A percentile compares a stretch with the other conserved stretches of the same genome.
phyloP scores from a whole-genome alignment of 805 yeast species.

The Yarrowia sp. region DNA sequence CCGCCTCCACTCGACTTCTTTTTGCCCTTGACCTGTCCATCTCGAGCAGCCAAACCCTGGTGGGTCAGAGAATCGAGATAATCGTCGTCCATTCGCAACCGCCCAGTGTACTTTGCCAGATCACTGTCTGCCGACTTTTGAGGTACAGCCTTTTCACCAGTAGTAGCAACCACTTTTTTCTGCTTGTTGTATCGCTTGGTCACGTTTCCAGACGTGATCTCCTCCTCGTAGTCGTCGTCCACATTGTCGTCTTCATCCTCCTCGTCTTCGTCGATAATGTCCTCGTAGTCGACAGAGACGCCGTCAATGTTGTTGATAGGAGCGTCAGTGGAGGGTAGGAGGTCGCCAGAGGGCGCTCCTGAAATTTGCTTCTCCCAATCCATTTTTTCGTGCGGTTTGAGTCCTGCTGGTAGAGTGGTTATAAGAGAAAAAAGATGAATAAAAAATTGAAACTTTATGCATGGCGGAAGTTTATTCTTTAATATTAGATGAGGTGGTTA shows the following conservation, averaged over 20 bases:
- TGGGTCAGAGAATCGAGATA: constrained; percentile 28
- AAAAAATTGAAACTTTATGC: neutral
- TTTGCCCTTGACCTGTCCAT: constrained; percentile 14
- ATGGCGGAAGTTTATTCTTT: neutral
- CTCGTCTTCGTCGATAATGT: neutral
- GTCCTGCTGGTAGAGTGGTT: neutral
- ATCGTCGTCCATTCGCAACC: constrained; percentile 33
- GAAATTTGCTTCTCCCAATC: constrained; percentile 15
- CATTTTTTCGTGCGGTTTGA: neutral
- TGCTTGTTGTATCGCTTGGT: constrained; percentile 23
- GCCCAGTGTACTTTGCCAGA: constrained; percentile 29
- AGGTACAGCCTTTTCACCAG: neutral
- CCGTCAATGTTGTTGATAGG: constrained; percentile 3
- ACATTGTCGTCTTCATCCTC: neutral
- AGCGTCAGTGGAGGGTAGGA: neutral
- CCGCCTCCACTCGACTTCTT: constrained; percentile 30
- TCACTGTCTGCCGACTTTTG: constrained; percentile 8
- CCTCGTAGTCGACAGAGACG: constrained; percentile 5
- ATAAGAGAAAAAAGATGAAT: neutral
- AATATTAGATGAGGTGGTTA: too few species aligned
- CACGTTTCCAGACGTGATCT: constrained; percentile 8
- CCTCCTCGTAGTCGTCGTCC: neutral
- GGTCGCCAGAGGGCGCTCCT: neutral
- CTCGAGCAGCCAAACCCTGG: constrained; percentile 22
- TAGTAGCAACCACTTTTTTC: neutral